These are phyloP conservation scores for Aspergillus avenaceus DNA, from an alignment of 495 filamentous ascomycete species.

Conservation along the genomic window DNA sequence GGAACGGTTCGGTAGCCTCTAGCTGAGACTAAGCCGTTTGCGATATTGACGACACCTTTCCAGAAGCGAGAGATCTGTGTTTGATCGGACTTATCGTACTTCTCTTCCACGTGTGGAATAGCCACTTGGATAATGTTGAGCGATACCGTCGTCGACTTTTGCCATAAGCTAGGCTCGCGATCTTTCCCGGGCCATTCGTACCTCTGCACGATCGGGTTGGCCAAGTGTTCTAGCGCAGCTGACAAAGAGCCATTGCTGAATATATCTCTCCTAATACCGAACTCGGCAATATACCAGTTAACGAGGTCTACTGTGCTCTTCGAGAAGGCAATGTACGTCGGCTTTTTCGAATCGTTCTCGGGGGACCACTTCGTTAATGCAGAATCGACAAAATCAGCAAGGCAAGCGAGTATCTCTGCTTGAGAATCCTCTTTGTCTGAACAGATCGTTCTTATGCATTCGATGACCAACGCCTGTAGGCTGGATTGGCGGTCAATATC, in stretches of 20 bases:
- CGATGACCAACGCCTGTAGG: slow-evolving; percentile 70
- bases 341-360: slow-evolving; percentile 38
- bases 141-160: slow-evolving; percentile 64
- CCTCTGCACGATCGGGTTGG: slow-evolving; percentile 65
- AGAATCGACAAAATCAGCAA: slow-evolving; percentile 60
- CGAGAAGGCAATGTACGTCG: slow-evolving; percentile 83
- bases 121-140: slow-evolving; percentile 65
- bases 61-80: slow-evolving; percentile 37
- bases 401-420: slow-evolving; percentile 59
- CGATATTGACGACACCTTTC: slow-evolving; percentile 35
- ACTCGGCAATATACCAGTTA: slow-evolving; percentile 56
- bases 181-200: slow-evolving; percentile 64
- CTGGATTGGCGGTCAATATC: slow-evolving; percentile 82
- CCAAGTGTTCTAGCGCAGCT: slow-evolving; percentile 58
- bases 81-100: slow-evolving; percentile 31
- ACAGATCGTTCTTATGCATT: slow-evolving; percentile 66
- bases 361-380: slow-evolving; percentile 53
- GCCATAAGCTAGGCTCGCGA: slow-evolving; percentile 66
- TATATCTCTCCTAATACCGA: slow-evolving; percentile 60
- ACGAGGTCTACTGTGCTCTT: slow-evolving; percentile 69
- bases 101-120: slow-evolving; percentile 56
- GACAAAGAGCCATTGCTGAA: slow-evolving; percentile 61
- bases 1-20: slow-evolving; percentile 26
- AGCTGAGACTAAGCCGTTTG: slow-evolving; percentile 40
- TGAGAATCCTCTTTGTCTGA: slow-evolving; percentile 64